These are phyloP conservation scores for Lodderomyces theae DNA, from an alignment of 1,139 yeast species.

Conservation along the genomic window DNA sequence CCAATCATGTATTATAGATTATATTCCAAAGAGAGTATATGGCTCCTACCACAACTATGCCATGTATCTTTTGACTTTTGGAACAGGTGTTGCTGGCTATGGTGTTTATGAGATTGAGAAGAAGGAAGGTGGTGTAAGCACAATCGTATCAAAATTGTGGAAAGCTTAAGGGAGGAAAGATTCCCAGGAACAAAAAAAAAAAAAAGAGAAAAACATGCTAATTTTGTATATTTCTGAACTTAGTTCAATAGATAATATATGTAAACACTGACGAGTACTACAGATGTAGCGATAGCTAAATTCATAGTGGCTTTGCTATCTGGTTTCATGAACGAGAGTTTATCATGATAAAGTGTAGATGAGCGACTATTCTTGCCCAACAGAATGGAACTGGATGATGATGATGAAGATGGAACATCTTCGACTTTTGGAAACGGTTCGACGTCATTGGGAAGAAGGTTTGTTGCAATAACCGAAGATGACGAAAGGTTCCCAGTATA, in stretches of 20 bases:
- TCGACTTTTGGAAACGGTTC: constrained; percentile 16
- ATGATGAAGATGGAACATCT: background rate
- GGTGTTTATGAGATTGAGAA: constrained; percentile 85
- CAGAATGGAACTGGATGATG: background rate
- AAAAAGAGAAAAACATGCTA: background rate
- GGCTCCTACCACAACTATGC: constrained; percentile 69
- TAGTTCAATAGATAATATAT: constrained; percentile 12
- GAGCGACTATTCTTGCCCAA: background rate
- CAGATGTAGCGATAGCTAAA: constrained; percentile 14
- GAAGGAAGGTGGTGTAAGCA: constrained; percentile 45
- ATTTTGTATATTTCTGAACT: constrained; percentile 2
- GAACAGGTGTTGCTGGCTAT: constrained; percentile 69
- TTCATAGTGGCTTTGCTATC: constrained; percentile 10
- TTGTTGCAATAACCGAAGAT: constrained; percentile 9
- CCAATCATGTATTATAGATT: constrained; percentile 83
- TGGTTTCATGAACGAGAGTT: constrained; percentile 2
- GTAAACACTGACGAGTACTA: constrained; percentile 14
- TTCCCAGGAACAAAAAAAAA: background rate
- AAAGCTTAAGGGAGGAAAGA: constrained; percentile 28
- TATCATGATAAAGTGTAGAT: background rate
- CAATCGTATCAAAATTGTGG: constrained; percentile 38
- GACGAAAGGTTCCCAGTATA: constrained; percentile 4
- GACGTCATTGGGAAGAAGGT: constrained; percentile 7
- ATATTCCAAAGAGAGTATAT: constrained; percentile 81
- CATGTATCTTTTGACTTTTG: constrained; percentile 61